Base-by-base conservation (phyloP, 352 stramenopile species). In the Phytophthora ohioensis region DNA sequence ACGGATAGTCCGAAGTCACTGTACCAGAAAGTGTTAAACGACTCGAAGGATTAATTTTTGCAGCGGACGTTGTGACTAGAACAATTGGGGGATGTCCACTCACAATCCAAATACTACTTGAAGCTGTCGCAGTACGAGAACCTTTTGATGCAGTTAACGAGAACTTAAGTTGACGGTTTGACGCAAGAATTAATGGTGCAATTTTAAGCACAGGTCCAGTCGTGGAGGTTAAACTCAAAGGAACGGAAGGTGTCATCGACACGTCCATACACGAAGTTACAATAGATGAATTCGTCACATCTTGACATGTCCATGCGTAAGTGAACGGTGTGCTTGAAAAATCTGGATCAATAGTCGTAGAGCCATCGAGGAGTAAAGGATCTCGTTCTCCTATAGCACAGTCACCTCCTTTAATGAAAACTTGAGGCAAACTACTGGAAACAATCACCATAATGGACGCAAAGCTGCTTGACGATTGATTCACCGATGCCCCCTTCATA, bases 1-100 rank as follows among this genome's bases (percentile, higher is more conserved):
- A 91, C n/a, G 85, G 87, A 47, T 92, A 94, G 32, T 85, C 73
- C 12, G 87, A 93, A 43, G 52, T 78, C 17, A 93, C 76, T 0
- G 59, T 56, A 1, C 69, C 73, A 1, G 56, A 67, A 4, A 94
- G 54, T 1, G 58, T 52, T 2, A 94, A 46, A 2, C 83, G 76
- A 3, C 45, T 79, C 0, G 82, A 75, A 0, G 87, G 74, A 32
- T 87, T 88, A 42, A 94, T 71, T 43, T 82, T 91, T 1, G 60
- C 47, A 7, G 73, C 38, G 0, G 80, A 78, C 0, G 74, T 57
- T 9, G 61, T 42, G 21, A 84, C 69, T 0, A 31, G 49, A 9
- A 94, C 81, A 4, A 81, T 64, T 0, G 87, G 87, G 0, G 90
- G 67, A 54, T 75, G 85, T 5, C 84, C 80, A 3, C 36, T n/a